A percentile compares a stretch with the other conserved stretches of the same genome.
phyloP scores from a whole-genome alignment of 345 rosid genomes.

The Eucalyptus marginata region DNA sequence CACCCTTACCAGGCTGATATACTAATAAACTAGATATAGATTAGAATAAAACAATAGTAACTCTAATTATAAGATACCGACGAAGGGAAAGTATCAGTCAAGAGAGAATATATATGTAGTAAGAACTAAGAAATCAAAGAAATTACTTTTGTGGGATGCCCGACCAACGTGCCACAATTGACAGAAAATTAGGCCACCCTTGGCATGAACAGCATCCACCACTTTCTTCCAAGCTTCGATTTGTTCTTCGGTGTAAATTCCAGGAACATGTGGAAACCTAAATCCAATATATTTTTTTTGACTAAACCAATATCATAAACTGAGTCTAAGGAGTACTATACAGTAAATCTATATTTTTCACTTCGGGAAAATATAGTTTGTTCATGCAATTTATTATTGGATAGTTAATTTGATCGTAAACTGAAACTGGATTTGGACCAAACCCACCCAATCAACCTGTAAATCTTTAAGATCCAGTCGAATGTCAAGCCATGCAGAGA shows the following conservation, averaged over 20 bases:
- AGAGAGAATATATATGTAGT: not conserved
- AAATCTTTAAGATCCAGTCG: not conserved
- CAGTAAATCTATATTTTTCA: not conserved
- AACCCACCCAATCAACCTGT: not conserved
- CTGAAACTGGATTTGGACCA: not conserved
- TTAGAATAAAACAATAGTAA: not conserved
- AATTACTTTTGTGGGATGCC: not conserved
- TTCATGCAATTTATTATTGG: not conserved
- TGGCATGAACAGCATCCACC: slow-evolving; percentile 14
- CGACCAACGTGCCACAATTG: slow-evolving; percentile 12
- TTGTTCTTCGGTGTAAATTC: slow-evolving; percentile 6
- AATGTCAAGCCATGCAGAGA: not conserved
- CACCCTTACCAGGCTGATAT: not conserved
- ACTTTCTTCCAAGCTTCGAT: slow-evolving; percentile 8
- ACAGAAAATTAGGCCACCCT: slow-evolving; percentile 8
- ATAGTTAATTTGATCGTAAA: not conserved
- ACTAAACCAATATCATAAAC: not conserved
- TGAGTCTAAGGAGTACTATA: not conserved
- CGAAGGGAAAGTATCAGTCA: too few species aligned
- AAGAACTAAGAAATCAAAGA: not conserved
- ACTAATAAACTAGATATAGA: not conserved
- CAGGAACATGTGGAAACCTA: not conserved
- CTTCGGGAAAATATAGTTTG: not conserved
- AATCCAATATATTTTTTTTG: not conserved
- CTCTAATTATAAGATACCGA: too few species aligned